phyloP scores from a whole-genome alignment of 306 rosid genomes.

The Cucumis cinereus region DNA sequence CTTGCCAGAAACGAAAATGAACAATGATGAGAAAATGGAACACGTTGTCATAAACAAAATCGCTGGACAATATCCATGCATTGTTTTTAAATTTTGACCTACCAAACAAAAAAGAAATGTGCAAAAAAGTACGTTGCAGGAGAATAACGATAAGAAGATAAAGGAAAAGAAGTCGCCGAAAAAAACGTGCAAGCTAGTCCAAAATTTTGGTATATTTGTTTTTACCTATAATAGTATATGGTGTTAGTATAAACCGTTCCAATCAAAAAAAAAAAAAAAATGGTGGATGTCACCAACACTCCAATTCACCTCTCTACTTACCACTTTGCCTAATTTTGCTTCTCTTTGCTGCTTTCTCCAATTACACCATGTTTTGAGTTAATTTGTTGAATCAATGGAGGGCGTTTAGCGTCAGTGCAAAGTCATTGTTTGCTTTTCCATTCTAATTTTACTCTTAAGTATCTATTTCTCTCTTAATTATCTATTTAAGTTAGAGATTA shows the following conservation, averaged over 20 bases:
- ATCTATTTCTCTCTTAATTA: too few species aligned
- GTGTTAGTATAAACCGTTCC: background rate
- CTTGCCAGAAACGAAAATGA: too few species aligned
- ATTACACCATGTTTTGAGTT: background rate
- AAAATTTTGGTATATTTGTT: too few species aligned
- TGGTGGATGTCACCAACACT: background rate
- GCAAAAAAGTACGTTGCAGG: too few species aligned
- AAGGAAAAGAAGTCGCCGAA: too few species aligned
- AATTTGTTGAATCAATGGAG: background rate
- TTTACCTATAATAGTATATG: background rate
- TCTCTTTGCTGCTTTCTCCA: background rate
- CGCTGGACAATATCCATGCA: too few species aligned
- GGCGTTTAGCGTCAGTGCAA: background rate
- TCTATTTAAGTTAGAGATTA: background rate
- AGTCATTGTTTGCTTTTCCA: background rate
- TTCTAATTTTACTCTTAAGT: background rate
- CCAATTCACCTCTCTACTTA: background rate
- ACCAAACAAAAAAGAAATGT: too few species aligned
- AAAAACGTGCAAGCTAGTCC: too few species aligned
- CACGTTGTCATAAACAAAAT: too few species aligned
- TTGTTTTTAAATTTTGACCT: too few species aligned
- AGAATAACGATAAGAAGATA: too few species aligned
- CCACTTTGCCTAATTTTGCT: background rate
- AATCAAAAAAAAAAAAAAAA: background rate
- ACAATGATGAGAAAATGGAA: too few species aligned